Evolutionary conservation across 306 rosid species (phyloP).

Genomic region (Potentilla sterilis): DNA sequence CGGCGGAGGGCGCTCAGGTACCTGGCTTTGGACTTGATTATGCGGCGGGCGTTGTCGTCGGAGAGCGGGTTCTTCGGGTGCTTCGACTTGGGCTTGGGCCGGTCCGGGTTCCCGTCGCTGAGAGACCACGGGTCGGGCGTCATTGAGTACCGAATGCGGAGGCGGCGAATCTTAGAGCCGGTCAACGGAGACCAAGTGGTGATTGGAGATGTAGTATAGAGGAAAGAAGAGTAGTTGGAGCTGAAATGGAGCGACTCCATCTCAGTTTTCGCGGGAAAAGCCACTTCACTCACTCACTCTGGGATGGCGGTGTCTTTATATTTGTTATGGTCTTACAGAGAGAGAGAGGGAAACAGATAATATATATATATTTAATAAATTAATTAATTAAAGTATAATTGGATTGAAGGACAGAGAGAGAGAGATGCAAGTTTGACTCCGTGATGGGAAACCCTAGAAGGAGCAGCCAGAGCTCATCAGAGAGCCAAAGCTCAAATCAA

Average conservation of each 20-base stretch:
- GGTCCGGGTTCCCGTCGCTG: constrained; percentile 45
- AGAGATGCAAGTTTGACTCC: too few relatives aligned
- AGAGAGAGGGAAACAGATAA: too few relatives aligned
- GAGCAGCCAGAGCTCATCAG: too few relatives aligned
- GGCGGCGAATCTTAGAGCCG: constrained; percentile 17
- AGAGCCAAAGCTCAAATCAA: too few relatives aligned
- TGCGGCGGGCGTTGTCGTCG: constrained; percentile 88
- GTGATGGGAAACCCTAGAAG: too few relatives aligned
- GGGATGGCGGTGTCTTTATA: too few relatives aligned
- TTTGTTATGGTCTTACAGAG: too few relatives aligned
- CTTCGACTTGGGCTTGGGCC: constrained; percentile 54
- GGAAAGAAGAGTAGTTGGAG: constrained; percentile 39
- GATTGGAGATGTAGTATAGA: constrained; percentile 29
- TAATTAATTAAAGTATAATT: neutral
- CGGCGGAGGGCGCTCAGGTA: constrained; percentile 59
- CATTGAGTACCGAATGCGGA: constrained; percentile 27
- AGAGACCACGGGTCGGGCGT: constrained; percentile 87
- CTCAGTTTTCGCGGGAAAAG: neutral
- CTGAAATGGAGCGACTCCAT: constrained; percentile 49
- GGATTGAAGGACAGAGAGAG: too few relatives aligned
- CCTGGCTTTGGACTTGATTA: constrained; percentile 66
- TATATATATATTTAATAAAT: too few relatives aligned
- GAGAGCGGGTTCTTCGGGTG: constrained; percentile 70
- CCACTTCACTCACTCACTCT: too few relatives aligned
- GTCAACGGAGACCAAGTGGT: neutral